Conservation (phyloP, 345 rosid genomes). For the Lepidium aucheri region DNA sequence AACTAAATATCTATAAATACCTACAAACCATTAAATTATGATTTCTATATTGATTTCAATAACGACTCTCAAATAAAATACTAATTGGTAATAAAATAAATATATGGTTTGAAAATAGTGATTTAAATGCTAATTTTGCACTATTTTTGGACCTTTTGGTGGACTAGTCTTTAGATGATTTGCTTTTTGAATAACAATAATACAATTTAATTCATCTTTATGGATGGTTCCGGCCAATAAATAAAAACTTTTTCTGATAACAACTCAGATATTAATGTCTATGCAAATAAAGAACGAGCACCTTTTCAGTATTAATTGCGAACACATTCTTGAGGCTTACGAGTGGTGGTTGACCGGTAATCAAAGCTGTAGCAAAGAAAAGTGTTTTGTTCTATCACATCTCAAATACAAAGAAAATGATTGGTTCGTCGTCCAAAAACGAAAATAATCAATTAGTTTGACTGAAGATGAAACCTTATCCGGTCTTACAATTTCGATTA, state of each 20-base stretch:
- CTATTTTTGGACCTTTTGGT: no score
- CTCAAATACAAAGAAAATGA: not conserved
- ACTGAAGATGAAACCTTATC: not conserved
- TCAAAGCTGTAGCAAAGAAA: conserved; percentile 10
- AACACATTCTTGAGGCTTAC: conserved; percentile 23
- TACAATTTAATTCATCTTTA: not conserved
- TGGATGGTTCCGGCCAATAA: conserved; percentile 24
- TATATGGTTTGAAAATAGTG: no score
- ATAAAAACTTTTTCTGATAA: conserved; percentile 11
- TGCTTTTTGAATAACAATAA: not conserved
- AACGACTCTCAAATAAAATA: no score
- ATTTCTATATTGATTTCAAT: no score
- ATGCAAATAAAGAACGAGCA: not conserved
- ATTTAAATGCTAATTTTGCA: no score
- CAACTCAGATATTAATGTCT: not conserved
- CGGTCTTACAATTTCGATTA: not conserved
- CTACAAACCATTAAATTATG: no score
- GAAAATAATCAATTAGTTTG: not conserved
- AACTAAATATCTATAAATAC: not conserved
- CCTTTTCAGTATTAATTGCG: conserved; percentile 23
- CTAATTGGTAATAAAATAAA: no score
- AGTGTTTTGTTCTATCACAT: not conserved
- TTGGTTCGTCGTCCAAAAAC: not conserved
- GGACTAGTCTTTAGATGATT: not conserved
- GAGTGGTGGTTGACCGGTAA: conserved; percentile 23